Base-by-base conservation (phyloP, 2,329 filamentous ascomycete genomes). In the Purpureocillium lavendulum region DNA sequence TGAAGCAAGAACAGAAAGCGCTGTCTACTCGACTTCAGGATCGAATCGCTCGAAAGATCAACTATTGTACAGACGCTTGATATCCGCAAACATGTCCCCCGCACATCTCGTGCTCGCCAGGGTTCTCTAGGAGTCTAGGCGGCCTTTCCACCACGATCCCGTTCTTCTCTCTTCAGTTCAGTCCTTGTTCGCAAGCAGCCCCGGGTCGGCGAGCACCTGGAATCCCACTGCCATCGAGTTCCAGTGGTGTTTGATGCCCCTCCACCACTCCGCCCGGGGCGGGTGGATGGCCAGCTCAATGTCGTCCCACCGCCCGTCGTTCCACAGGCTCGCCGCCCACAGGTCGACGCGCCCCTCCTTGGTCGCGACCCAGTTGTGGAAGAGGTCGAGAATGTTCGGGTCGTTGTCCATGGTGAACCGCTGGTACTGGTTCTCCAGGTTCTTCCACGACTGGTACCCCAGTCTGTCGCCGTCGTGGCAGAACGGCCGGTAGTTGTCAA, bases 301-400 rank as follows among this genome's bases (percentile, higher is more conserved):
- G 9, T 43, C 44, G 2, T 26, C 26, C 40, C 44, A 46, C 17
- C 42, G 46, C 6, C 12, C 14, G 13, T 30, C 26, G 30, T 46
- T 37, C 46, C 46, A 48, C 10, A 48, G 28, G 7, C 41, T 38
- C 4, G 44, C 39, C 3, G 32, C 38, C 44, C 41, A 46, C 1
- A 46, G 13, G 26, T 45, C 44, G 12, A 48, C 18, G 8, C 39
- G 40, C 8, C 40, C 44, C 29, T 48, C 44, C 21, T 40, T n/a
- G 3, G 12, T 28, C 24, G 10, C 8, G 17, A 36, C 18, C 2
- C 37, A 24, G 11, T 24, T 15, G 26, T 37, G 31, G 12, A 45
- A 43, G 17, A 39, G 33, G 33, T 38, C 41, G 7, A 33, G 12
- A 16, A 16, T 33, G 4, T 10, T 33, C 12, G 9, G 31, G 31